Percentiles rank a stretch among this genome's conserved stretches.
Evolutionary conservation across 2,329 filamentous ascomycete species (phyloP).

Genomic region (Ascochyta koolunga): DNA sequence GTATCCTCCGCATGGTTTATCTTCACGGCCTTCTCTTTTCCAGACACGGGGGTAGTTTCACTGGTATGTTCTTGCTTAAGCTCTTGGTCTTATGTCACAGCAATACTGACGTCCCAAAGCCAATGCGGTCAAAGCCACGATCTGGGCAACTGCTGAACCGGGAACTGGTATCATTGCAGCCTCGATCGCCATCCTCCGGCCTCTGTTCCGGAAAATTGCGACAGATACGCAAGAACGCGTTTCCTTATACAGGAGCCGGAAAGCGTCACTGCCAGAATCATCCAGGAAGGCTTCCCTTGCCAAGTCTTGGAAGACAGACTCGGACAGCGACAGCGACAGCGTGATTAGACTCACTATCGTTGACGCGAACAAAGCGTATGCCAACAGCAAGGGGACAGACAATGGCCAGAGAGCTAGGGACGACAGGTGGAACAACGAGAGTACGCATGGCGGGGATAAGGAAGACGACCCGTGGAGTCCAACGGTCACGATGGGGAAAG

Average conservation of each 20-base stretch:
- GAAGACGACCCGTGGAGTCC: constrained; percentile 30
- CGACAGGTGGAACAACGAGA: constrained; percentile 9
- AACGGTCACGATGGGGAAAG: constrained; percentile 23
- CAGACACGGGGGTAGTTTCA: constrained; percentile 1
- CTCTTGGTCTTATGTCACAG: neutral
- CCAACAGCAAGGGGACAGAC: neutral
- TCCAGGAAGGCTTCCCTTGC: constrained; percentile 8
- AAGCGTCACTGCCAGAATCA: constrained; percentile 9
- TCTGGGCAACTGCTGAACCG: constrained; percentile 58
- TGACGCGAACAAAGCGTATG: constrained; percentile 5
- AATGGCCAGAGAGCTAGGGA: neutral
- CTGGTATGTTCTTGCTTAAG: constrained; percentile 10
- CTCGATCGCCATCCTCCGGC: constrained; percentile 55
- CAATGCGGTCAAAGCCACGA: constrained; percentile 46
- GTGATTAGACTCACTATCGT: constrained; percentile 28
- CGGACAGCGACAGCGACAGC: constrained; percentile 17
- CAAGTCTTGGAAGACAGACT: neutral
- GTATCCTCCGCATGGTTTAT: constrained; percentile 42
- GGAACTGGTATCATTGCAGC: constrained; percentile 59
- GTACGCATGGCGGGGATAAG: constrained; percentile 13
- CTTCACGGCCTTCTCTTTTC: constrained; percentile 31
- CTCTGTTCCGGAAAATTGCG: constrained; percentile 47
- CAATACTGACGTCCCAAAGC: constrained; percentile 19
- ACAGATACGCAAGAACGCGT: constrained; percentile 28
- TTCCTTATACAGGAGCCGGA: constrained; percentile 18